A percentile compares a stretch with the other conserved stretches of the same genome.
Evolutionary conservation across 495 filamentous ascomycete species (phyloP).

Genomic region (Xylaria bambusicola): DNA sequence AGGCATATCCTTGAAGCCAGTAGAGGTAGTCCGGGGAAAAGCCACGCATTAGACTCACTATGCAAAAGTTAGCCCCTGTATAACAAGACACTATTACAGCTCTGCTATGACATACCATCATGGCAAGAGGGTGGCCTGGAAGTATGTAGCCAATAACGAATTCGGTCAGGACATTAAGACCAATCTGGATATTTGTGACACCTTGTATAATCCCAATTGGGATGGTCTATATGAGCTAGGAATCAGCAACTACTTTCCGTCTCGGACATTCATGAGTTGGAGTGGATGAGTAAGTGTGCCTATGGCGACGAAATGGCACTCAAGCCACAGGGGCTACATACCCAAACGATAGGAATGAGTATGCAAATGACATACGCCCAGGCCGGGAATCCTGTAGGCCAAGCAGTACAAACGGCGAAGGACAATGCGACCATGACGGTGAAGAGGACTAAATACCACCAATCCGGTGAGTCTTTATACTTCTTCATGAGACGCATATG

Average conservation of each 20-base stretch:
- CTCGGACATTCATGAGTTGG: too few species aligned
- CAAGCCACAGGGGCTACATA: neutral
- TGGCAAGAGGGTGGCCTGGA: constrained; percentile 54
- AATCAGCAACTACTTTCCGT: neutral
- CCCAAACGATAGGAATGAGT: constrained; percentile 53
- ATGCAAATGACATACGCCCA: constrained; percentile 69
- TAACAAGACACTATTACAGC: neutral
- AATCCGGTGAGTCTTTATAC: constrained; percentile 56
- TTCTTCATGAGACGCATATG: constrained; percentile 65
- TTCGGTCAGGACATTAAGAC: constrained; percentile 68
- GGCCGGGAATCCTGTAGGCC: constrained; percentile 63
- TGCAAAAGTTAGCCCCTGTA: neutral
- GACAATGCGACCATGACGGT: constrained; percentile 46
- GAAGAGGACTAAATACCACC: constrained; percentile 55
- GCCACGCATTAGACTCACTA: neutral
- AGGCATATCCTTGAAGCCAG: neutral
- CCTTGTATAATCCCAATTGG: constrained; percentile 63
- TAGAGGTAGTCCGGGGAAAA: neutral
- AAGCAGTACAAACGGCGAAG: constrained; percentile 58
- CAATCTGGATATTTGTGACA: constrained; percentile 66
- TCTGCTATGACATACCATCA: constrained; percentile 19
- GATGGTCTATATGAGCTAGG: constrained; percentile 33
- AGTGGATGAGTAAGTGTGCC: too few species aligned
- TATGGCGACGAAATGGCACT: too few species aligned
- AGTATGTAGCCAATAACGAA: constrained; percentile 71